phyloP scores from a whole-genome alignment of 805 yeast species.

The Wickerhamomyces xylosicus region DNA sequence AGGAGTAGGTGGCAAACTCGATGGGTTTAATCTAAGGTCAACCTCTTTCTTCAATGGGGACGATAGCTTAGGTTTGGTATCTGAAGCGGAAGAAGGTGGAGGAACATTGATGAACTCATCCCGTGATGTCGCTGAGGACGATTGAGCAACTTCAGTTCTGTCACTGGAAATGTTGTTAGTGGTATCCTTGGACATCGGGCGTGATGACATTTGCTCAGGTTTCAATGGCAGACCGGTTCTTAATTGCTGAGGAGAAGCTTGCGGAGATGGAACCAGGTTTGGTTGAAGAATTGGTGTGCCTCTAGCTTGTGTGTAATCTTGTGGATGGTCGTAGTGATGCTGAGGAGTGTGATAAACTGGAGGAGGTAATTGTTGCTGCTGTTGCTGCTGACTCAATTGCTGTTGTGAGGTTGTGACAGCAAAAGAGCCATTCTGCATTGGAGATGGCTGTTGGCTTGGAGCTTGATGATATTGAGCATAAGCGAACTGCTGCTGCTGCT shows the following conservation, averaged over 20 bases:
- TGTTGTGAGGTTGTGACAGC: conserved; percentile 1
- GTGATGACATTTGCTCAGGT: no score
- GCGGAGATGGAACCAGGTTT: not conserved
- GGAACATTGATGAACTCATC: no score
- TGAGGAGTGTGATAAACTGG: not conserved
- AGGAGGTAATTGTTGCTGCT: conserved; percentile 4
- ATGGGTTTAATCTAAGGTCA: conserved; percentile 9
- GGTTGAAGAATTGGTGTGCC: not conserved
- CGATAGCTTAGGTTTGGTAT: conserved; percentile 2
- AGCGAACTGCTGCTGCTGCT: not conserved
- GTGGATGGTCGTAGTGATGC: conserved; percentile 1
- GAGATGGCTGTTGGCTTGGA: conserved; percentile 1
- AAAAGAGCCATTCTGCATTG: not conserved
- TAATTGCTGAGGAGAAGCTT: not conserved
- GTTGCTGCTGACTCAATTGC: conserved; percentile 2
- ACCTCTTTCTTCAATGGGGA: conserved; percentile 9
- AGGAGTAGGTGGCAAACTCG: conserved; percentile 7
- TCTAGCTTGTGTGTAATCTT: conserved; percentile 1
- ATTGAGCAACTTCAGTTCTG: conserved; percentile 12
- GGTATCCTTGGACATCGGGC: conserved; percentile 8
- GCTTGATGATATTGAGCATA: not conserved
- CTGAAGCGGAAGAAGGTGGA: no score
- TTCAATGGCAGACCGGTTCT: no score
- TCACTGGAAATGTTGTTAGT: conserved; percentile 11
- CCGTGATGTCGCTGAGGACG: conserved; percentile 2